Conservation (phyloP, 2,329 filamentous ascomycete species). For the Chaetomium globosum region DNA sequence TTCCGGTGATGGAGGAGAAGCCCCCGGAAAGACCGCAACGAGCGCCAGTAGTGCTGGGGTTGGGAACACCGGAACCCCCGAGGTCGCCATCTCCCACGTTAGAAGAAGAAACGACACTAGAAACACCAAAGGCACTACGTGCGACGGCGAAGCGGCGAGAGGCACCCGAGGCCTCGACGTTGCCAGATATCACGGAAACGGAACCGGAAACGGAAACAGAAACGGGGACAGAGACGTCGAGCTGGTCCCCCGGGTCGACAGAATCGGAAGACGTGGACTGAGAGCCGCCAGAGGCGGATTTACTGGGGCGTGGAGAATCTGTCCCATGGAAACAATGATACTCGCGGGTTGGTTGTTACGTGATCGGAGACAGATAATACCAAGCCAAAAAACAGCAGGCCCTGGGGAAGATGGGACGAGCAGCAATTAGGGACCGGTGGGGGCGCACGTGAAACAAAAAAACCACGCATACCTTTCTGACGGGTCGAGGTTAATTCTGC, state of each 20-base stretch:
- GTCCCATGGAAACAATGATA: neutral
- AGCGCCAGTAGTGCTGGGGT: too few relatives aligned
- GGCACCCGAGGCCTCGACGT: neutral
- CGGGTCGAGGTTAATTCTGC: neutral
- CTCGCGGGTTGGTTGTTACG: too few relatives aligned
- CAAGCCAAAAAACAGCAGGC: neutral
- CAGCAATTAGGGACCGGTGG: neutral
- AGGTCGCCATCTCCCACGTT: neutral
- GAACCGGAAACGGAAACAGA: neutral
- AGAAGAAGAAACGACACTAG: neutral
- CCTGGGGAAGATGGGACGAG: neutral
- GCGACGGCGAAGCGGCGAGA: neutral
- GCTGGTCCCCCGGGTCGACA: too few relatives aligned
- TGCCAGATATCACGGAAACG: neutral
- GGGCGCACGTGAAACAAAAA: neutral
- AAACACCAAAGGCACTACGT: neutral
- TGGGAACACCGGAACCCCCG: too few relatives aligned
- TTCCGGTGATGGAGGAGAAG: too few relatives aligned
- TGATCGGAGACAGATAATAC: neutral
- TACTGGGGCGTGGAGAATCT: neutral
- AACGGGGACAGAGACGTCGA: neutral
- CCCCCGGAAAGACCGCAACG: too few relatives aligned
- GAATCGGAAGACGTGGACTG: neutral
- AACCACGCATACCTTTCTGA: neutral
- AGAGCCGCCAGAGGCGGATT: neutral